phyloP scores from a whole-genome alignment of 2,329 filamentous ascomycete species.

The Diaporthe aspalathi region DNA sequence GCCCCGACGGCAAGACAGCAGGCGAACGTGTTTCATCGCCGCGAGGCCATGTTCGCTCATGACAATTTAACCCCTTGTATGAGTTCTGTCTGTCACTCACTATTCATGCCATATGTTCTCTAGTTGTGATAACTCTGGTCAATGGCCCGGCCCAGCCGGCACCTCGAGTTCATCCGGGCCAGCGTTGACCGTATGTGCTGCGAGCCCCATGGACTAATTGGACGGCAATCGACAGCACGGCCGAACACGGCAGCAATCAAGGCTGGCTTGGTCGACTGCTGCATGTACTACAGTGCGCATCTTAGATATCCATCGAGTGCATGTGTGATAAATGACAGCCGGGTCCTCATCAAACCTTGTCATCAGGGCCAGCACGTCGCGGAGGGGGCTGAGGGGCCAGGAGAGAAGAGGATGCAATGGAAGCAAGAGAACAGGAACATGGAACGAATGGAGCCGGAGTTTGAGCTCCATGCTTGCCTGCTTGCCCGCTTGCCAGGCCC shows the following conservation, averaged over 20 bases:
- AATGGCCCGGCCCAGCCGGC: not conserved
- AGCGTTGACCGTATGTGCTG: not conserved
- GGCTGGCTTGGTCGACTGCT: not conserved
- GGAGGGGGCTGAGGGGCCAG: not conserved
- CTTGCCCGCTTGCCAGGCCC: too few species aligned
- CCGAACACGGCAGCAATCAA: not conserved
- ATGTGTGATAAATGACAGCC: slow-evolving; percentile 30
- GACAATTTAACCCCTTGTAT: slow-evolving; percentile 2
- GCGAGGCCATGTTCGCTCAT: slow-evolving; percentile 4
- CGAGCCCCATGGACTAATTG: not conserved
- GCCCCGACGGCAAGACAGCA: not conserved
- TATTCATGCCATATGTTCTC: too few species aligned
- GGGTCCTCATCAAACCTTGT: slow-evolving; percentile 30
- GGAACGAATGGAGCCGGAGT: slow-evolving; percentile 10
- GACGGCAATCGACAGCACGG: not conserved
- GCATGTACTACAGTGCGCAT: not conserved
- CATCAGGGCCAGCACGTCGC: too few species aligned
- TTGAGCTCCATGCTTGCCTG: slow-evolving; percentile 14
- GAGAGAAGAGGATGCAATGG: not conserved
- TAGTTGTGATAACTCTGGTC: too few species aligned
- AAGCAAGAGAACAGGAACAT: slow-evolving; percentile 19
- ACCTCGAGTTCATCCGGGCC: slow-evolving; percentile 6
- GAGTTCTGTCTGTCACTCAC: not conserved
- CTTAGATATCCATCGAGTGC: not conserved
- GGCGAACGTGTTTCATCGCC: slow-evolving; percentile 23